Conservation (phyloP, 441 rosid genomes). For the Theobroma grandiflorum region DNA sequence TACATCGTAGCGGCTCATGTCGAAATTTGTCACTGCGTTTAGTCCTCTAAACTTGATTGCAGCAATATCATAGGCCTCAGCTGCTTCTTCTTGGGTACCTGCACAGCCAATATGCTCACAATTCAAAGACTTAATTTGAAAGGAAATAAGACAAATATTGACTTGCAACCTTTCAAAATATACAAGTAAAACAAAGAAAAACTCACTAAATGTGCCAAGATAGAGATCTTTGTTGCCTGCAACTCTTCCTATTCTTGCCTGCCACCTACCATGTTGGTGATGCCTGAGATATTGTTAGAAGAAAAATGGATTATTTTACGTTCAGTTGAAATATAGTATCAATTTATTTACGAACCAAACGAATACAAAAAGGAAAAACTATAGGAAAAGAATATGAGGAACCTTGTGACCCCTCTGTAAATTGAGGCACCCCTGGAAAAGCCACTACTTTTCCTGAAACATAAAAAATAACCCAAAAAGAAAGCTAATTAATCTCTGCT, state of each 20-base stretch:
- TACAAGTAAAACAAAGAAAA: neutral
- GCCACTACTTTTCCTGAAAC: slow-evolving; percentile 75
- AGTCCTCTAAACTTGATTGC: slow-evolving; percentile 92
- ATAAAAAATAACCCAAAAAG: neutral
- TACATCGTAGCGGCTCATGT: slow-evolving; percentile 88
- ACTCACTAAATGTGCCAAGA: slow-evolving; percentile 97
- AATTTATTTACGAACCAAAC: neutral
- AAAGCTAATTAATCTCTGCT: neutral
- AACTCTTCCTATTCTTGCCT: slow-evolving; percentile 95
- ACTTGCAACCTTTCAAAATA: neutral
- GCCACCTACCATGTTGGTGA: slow-evolving; percentile 99
- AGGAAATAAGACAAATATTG: neutral
- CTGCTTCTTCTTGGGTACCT: slow-evolving; percentile 99
- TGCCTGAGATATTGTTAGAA: slow-evolving; percentile 52
- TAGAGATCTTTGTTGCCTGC: slow-evolving; percentile 99
- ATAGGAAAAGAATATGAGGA: slow-evolving; percentile 18
- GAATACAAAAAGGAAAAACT: neutral
- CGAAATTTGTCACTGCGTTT: slow-evolving; percentile 91
- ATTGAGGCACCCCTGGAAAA: slow-evolving; percentile 84
- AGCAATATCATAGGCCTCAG: slow-evolving; percentile 95
- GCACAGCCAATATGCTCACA: neutral
- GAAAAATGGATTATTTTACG: neutral
- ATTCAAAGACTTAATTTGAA: neutral
- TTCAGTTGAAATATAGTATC: neutral
- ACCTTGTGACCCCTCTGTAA: slow-evolving; percentile 88